Base-by-base conservation (phyloP, 2,329 filamentous ascomycete species). In the Chaetomium sp. region DNA sequence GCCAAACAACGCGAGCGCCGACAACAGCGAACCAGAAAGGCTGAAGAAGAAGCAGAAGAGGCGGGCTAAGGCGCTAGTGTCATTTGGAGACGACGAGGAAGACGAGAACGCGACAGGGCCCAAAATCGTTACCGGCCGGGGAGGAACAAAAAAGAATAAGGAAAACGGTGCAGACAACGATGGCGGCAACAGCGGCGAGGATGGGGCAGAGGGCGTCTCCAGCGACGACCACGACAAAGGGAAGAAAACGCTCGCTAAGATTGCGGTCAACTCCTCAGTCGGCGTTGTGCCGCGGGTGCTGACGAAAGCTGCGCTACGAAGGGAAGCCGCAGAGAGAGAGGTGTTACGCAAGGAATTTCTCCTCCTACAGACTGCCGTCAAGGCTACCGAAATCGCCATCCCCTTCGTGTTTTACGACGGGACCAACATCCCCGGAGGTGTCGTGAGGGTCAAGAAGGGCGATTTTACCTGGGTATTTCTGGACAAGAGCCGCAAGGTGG, bases 341-440 rank as follows among this genome's bases (percentile, higher is more conserved):
- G 78, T 85, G 16, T 79, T 94, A 57, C 85, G 91, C 10, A 90
- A 89, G 67, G 89, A 98, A 73, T 99, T 97, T 72, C 76, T 96
- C 54, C 81, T 81, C 10, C 85, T 94, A 65, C 95, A 97, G 75
- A 92, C 96, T 67, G 87, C 88, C 0, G 90, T 98, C 69, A 97
- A 96, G 78, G 87, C 87, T 23, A 93, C 93, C 9, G 93, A 97
- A 73, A 91, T 99, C 62, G 84, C 90, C 19, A 89, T 99, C 35
- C 95, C 95, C 0, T 99, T 98, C 76, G 92, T 98, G 3, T 98
- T 98, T 75, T 98, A 97, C 78, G 94, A 98, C 71, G 95, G 95
- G 19, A 92, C 92, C 25, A 94, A 96, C 75, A 90, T 91, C 12
- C 91, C 93, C 0, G 92, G 93, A 19, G 93, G 94, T 1, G 85